These are phyloP conservation scores for Schizophyllum amplum DNA, from an alignment of 1,284 basidiomycete species.

Conservation along the genomic window DNA sequence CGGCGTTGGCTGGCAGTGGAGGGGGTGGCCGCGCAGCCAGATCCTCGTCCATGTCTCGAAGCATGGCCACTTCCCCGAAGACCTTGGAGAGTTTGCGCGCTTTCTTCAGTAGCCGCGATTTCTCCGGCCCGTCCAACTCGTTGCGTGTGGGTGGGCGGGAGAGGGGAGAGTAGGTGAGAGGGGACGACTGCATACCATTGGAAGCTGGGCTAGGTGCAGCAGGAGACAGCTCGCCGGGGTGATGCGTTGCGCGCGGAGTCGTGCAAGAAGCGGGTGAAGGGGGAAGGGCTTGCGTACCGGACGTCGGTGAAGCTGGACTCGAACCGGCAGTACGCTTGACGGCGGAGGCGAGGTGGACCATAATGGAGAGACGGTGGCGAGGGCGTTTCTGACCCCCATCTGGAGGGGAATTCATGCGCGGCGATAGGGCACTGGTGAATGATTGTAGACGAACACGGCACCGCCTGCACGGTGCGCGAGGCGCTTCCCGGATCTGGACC, in stretches of 20 bases:
- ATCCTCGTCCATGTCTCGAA: conserved; percentile 15
- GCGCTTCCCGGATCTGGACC: too few species aligned
- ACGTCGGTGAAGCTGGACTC: conserved; percentile 6
- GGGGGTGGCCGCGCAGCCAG: neutral
- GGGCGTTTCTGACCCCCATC: neutral
- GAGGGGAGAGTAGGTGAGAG: neutral
- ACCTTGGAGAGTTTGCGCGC: conserved; percentile 35
- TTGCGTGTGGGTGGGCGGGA: conserved; percentile 23
- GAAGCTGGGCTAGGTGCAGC: neutral
- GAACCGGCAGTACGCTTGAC: conserved; percentile 2
- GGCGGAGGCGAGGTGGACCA: conserved; percentile 14
- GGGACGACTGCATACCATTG: neutral
- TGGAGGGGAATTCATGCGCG: neutral
- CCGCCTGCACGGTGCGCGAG: neutral
- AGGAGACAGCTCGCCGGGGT: neutral
- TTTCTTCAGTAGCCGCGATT: conserved; percentile 28
- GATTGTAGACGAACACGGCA: neutral
- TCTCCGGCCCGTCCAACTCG: conserved; percentile 26
- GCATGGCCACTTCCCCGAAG: conserved; percentile 24
- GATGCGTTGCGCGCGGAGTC: neutral
- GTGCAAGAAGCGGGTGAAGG: neutral
- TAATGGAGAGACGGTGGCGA: conserved; percentile 23
- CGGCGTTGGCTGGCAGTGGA: neutral
- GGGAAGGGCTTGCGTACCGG: conserved; percentile 4
- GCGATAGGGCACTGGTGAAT: neutral